These are phyloP conservation scores for Aspergillus aculeatus DNA, from an alignment of 2,329 filamentous ascomycete species.

Conservation along the genomic window DNA sequence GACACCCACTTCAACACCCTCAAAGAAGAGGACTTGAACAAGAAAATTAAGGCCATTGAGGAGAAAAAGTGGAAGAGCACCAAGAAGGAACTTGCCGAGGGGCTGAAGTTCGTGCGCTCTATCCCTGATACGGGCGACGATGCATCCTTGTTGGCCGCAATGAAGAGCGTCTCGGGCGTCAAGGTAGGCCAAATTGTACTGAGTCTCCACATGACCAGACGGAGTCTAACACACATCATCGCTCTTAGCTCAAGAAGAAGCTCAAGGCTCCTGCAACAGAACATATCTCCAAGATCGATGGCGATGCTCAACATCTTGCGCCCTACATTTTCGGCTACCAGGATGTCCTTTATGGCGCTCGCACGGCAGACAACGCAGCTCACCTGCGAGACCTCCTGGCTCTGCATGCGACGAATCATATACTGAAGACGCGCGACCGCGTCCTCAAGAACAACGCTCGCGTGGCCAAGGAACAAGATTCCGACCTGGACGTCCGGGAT, in stretches of 20 bases:
- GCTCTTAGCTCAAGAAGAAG: constrained; percentile 65
- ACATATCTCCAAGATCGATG: constrained; percentile 58
- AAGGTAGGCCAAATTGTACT: constrained; percentile 29
- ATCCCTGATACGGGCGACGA: constrained; percentile 31
- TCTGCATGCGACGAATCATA: constrained; percentile 84
- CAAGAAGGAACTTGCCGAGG: constrained; percentile 37
- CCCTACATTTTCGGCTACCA: constrained; percentile 77
- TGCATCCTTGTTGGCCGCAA: constrained; percentile 26
- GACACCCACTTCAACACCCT: constrained; percentile 73
- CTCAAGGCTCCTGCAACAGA: constrained; percentile 57
- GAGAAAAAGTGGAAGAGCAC: constrained; percentile 50
- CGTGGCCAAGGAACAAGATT: constrained; percentile 64
- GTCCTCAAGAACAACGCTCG: constrained; percentile 91
- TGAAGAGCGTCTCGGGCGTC: constrained; percentile 34
- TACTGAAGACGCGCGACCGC: constrained; percentile 87
- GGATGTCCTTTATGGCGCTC: constrained; percentile 73
- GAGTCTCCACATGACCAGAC: neutral
- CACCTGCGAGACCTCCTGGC: constrained; percentile 70
- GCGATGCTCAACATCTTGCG: constrained; percentile 64
- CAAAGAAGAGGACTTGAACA: constrained; percentile 60
- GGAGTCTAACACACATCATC: constrained; percentile 35
- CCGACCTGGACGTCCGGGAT: constrained; percentile 75
- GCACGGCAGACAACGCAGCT: constrained; percentile 67
- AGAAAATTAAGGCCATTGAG: constrained; percentile 49
- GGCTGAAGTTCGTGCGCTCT: constrained; percentile 31